These are phyloP conservation scores for Zelopaecilomyces penicillatus DNA, from an alignment of 2,329 filamentous ascomycete species.

Conservation along the genomic window DNA sequence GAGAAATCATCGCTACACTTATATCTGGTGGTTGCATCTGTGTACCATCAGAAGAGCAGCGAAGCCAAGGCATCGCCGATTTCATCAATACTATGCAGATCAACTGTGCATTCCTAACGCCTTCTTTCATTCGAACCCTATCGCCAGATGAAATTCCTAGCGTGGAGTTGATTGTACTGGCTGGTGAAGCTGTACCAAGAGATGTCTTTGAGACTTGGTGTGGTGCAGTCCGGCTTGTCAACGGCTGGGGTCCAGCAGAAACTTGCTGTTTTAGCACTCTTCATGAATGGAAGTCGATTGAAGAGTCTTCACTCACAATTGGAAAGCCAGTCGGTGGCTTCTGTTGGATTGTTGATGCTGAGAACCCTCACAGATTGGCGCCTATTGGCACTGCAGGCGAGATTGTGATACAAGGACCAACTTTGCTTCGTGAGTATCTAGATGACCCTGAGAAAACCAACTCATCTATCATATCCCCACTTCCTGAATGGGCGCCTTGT, in stretches of 20 bases:
- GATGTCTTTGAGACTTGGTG: no score
- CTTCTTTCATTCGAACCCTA: not conserved
- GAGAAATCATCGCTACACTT: not conserved
- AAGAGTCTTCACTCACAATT: no score
- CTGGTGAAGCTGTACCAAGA: not conserved
- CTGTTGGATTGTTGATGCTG: no score
- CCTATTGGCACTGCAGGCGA: no score
- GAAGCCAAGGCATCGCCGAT: not conserved
- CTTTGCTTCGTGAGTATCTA: no score
- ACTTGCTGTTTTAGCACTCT: slow-evolving; percentile 11
- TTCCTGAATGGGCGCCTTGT: slow-evolving; percentile 33
- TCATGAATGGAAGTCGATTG: not conserved
- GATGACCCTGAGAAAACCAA: no score
- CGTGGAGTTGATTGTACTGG: not conserved
- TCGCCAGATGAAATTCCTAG: not conserved
- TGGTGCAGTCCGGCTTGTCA: not conserved
- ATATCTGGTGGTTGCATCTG: not conserved
- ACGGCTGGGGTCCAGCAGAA: slow-evolving; percentile 27
- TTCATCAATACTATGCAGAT: not conserved
- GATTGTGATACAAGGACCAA: no score
- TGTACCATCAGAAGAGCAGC: not conserved
- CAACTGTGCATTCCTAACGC: not conserved
- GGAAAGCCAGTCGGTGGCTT: no score
- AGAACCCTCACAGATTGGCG: no score
- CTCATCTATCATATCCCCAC: slow-evolving; percentile 20